phyloP scores from a whole-genome alignment of 441 rosid genomes.

The Isatis lusitanica region DNA sequence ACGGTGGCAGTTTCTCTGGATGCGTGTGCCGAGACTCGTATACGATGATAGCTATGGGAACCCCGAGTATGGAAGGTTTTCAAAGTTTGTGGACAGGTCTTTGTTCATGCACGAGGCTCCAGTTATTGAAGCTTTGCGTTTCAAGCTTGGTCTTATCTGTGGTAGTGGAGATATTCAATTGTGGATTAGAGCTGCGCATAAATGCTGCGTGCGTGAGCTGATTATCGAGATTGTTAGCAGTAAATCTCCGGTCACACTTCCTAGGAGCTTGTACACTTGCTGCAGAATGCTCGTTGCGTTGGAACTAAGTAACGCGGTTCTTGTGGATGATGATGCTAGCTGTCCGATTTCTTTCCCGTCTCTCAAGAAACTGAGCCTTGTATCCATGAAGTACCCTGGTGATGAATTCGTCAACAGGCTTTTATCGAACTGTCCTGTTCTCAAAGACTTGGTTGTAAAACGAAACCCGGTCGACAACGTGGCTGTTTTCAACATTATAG shows the following conservation, averaged over 20 bases:
- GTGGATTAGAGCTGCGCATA: not conserved
- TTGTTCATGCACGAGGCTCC: slow-evolving; percentile 1
- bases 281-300: not conserved
- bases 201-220: not conserved
- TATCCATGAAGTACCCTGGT: not conserved
- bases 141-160: not conserved
- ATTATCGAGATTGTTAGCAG: not conserved
- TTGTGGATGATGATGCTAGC: not conserved
- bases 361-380: slow-evolving; percentile 4
- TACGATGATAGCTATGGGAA: not conserved
- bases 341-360: not conserved
- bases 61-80: not conserved
- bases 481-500: not conserved
- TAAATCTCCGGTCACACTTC: not conserved
- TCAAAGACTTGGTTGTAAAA: slow-evolving; percentile 11
- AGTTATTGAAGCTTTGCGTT: not conserved
- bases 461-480: not conserved
- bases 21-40: not conserved
- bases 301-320: not conserved
- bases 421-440: slow-evolving; percentile 20
- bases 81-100: not conserved
- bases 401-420: slow-evolving; percentile 1
- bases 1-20: slow-evolving; percentile 9
- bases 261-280: not conserved
- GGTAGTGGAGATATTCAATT: not conserved